A percentile compares a stretch with the other conserved stretches of the same genome.
Conservation (phyloP, 2,329 filamentous ascomycete species). For the Fusarium circinatum region DNA sequence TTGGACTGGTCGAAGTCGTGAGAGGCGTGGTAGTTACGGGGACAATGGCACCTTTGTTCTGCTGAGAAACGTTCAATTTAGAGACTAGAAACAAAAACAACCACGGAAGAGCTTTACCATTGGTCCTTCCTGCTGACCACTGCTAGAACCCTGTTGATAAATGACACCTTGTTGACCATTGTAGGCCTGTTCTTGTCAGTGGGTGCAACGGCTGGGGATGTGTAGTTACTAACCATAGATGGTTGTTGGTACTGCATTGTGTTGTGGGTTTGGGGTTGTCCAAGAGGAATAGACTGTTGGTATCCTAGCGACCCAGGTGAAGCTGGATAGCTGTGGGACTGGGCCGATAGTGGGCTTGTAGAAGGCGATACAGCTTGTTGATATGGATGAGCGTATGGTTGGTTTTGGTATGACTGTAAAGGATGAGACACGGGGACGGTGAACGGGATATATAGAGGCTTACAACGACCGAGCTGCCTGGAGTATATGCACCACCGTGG, state of each 20-base stretch:
- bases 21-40: constrained; percentile 27
- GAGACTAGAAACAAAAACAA: constrained; percentile 42
- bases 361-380: constrained; percentile 34
- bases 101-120: constrained; percentile 46
- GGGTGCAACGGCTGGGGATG: too few relatives aligned
- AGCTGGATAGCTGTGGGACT: constrained; percentile 18
- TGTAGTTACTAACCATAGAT: constrained; percentile 19
- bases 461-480: constrained; percentile 39
- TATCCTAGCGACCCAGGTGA: constrained; percentile 18
- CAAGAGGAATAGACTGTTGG: constrained; percentile 14
- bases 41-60: constrained; percentile 30
- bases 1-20: constrained; percentile 13
- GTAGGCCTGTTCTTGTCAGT: constrained; percentile 30
- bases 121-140: constrained; percentile 39
- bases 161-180: constrained; percentile 32
- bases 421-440: neutral
- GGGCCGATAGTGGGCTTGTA: constrained; percentile 33
- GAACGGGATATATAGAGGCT: neutral
- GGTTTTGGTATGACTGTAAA: constrained; percentile 38
- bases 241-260: constrained; percentile 40
- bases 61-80: constrained; percentile 41
- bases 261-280: constrained; percentile 23
- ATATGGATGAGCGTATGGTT: constrained; percentile 33
- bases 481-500: constrained; percentile 42
- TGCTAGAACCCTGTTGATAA: constrained; percentile 33